Percentiles rank a stretch among this genome's conserved stretches.
Evolutionary conservation across 2,329 filamentous ascomycete species (phyloP).

Genomic region (Neonectria magnoliae): DNA sequence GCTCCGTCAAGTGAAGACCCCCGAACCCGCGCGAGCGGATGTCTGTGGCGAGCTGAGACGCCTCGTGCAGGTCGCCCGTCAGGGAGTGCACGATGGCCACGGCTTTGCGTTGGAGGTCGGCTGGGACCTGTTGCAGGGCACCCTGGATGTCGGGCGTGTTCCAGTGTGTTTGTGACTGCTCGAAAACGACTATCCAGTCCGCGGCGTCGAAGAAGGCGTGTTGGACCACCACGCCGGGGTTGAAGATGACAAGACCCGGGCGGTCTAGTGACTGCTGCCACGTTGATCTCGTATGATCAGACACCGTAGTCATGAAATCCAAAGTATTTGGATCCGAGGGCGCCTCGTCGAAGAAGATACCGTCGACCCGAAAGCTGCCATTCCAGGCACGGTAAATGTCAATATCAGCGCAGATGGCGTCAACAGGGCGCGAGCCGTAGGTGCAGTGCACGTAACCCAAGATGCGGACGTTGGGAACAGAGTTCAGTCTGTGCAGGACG

Average conservation of each 20-base stretch:
- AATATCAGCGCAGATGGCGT: constrained; percentile 21
- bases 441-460: constrained; percentile 33
- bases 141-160: constrained; percentile 7
- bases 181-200: constrained; percentile 26
- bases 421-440: constrained; percentile 19
- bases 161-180: constrained; percentile 26
- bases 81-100: constrained; percentile 31
- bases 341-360: constrained; percentile 34
- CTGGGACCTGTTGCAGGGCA: constrained; percentile 1
- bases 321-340: constrained; percentile 12
- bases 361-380: constrained; percentile 18
- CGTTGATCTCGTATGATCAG: constrained; percentile 25
- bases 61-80: constrained; percentile 5
- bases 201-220: constrained; percentile 20
- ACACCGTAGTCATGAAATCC: constrained; percentile 9
- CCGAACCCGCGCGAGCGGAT: constrained; percentile 20
- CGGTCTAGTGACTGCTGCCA: constrained; percentile 14
- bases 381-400: constrained; percentile 28
- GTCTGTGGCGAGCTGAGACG: constrained; percentile 11
- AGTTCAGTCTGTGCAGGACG: constrained; percentile 12
- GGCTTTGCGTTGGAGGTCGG: constrained; percentile 7
- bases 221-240: constrained; percentile 25
- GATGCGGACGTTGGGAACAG: constrained; percentile 15
- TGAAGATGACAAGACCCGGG: constrained; percentile 16
- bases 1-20: constrained; percentile 29